Conservation (phyloP, 257 asterid genomes). For the Phtheirospermum japonicum region DNA sequence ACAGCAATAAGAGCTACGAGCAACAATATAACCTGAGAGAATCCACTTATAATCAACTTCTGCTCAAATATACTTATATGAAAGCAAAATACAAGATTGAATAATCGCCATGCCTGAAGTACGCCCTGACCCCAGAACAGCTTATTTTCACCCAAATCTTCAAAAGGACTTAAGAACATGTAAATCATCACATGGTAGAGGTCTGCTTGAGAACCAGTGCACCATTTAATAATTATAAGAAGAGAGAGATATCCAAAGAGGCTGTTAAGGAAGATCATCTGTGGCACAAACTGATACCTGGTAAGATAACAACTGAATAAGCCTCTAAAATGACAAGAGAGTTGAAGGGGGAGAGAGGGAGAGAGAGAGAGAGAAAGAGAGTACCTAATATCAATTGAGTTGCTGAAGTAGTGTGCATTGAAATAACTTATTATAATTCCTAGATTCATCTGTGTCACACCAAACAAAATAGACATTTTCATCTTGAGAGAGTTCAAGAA, state of each 20-base stretch:
- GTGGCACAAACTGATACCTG: slow-evolving; percentile 96
- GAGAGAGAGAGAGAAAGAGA: slow-evolving; percentile 25
- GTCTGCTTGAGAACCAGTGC: slow-evolving; percentile 91
- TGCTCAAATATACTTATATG: slow-evolving; percentile 12
- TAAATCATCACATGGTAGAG: slow-evolving; percentile 97
- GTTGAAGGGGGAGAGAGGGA: too few species aligned
- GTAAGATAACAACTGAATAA: slow-evolving; percentile 26
- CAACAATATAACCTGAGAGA: slow-evolving; percentile 67
- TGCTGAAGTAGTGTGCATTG: slow-evolving; percentile 70
- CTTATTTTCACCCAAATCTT: slow-evolving; percentile 75
- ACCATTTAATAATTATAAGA: slow-evolving; percentile 80
- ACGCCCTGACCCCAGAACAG: slow-evolving; percentile 86
- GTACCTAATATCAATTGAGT: slow-evolving; percentile 72
- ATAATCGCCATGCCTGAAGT: slow-evolving; percentile 60
- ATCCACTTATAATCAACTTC: slow-evolving; percentile 13
- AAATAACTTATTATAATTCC: slow-evolving; percentile 83
- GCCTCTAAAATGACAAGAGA: slow-evolving; percentile 22
- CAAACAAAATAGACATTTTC: slow-evolving; percentile 91
- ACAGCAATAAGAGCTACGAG: slow-evolving; percentile 80
- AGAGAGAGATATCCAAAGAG: slow-evolving; percentile 92
- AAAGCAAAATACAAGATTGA: slow-evolving; percentile 17
- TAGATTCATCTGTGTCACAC: slow-evolving; percentile 86
- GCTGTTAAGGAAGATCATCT: slow-evolving; percentile 82
- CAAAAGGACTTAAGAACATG: slow-evolving; percentile 94
- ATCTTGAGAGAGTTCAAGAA: slow-evolving; percentile 91